Evolutionary conservation across 2,329 filamentous ascomycete species (phyloP), one percentile per base, ranked within the genome.

Genomic region (Neurospora crassa): DNA sequence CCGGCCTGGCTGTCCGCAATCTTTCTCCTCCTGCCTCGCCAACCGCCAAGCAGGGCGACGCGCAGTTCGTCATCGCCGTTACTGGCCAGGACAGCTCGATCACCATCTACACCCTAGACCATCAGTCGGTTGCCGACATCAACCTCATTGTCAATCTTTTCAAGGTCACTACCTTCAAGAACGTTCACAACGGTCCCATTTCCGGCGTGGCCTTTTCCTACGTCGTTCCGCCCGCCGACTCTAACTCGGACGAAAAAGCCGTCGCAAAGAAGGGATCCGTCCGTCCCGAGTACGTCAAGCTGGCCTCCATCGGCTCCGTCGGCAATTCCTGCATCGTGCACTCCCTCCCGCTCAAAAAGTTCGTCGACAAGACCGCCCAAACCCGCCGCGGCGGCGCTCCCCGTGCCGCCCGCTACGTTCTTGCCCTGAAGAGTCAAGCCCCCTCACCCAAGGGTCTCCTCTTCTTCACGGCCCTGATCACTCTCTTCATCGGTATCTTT

Each of bases 81-180:
- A 92, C 92, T 2, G 91, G 91, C 10, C 91, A 92, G 76, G 92
- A 96, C 79, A 89, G 90, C 72, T 93, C 92, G 12, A 90, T 97
- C 74, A 88, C 88, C 5, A 82, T 97, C 40, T 91, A 90, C 80
- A 94, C 92, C 0, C 82, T 97, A 71, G 91, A 96, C 74, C 92
- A 93, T 78, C 83, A 83, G 72, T 78, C 81, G 20, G 79, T 83
- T 41, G 79, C 79, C 29, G 79, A 79, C 10, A 79, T 88, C 67
- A 83, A 85, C 53, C 79, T 90, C 43, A 80, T 90, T 63, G 77
- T 82, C 70, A 82, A 87, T 72, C 82, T 90, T 47, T 80, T 85
- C 72, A 83, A 85, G 1, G 82, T 90, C 72, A 79, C 82, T 68
- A 86, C 84, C 1, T 79, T 90, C 73, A 85, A 84, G 72, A 80